Conservation (phyloP, 2,329 filamentous ascomycete genomes). For the Colletotrichum theobromicola region DNA sequence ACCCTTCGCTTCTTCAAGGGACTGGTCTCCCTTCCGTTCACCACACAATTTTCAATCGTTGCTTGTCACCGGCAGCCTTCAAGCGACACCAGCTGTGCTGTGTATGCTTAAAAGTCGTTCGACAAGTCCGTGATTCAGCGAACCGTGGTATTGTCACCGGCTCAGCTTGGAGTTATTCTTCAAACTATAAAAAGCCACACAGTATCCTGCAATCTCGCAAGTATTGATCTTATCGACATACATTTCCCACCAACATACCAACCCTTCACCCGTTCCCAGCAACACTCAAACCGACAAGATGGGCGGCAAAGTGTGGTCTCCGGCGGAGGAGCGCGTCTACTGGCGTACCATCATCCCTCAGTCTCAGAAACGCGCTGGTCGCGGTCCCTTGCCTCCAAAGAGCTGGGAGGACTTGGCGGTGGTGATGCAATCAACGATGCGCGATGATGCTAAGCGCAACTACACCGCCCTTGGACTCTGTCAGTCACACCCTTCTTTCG, state of each 20-base stretch:
- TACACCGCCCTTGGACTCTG: slow-evolving; percentile 47
- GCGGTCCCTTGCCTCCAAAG: slow-evolving; percentile 25
- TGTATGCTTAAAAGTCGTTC: not conserved
- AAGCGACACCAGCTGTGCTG: not conserved
- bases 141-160: not conserved
- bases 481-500: slow-evolving; percentile 29
- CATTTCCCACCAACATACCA: not conserved
- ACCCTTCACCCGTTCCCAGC: not conserved
- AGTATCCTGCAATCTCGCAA: not conserved
- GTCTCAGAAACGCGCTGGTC: slow-evolving; percentile 37
- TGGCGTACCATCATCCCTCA: slow-evolving; percentile 46
- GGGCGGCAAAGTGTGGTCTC: slow-evolving; percentile 57
- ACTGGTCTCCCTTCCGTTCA: not conserved
- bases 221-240: not conserved
- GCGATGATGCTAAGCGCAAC: slow-evolving; percentile 35
- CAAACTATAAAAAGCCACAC: not conserved
- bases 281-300: slow-evolving; percentile 40
- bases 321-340: slow-evolving; percentile 52
- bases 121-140: not conserved
- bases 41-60: not conserved
- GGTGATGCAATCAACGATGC: slow-evolving; percentile 43
- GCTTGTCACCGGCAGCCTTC: not conserved
- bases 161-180: too few relatives aligned
- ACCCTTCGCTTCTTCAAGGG: not conserved
- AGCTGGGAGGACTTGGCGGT: slow-evolving; percentile 42